A percentile compares a stretch with the other conserved stretches of the same genome.
These are phyloP conservation scores for Ophiostoma piceae DNA, from an alignment of 2,329 filamentous ascomycete species.

Conservation along the genomic window DNA sequence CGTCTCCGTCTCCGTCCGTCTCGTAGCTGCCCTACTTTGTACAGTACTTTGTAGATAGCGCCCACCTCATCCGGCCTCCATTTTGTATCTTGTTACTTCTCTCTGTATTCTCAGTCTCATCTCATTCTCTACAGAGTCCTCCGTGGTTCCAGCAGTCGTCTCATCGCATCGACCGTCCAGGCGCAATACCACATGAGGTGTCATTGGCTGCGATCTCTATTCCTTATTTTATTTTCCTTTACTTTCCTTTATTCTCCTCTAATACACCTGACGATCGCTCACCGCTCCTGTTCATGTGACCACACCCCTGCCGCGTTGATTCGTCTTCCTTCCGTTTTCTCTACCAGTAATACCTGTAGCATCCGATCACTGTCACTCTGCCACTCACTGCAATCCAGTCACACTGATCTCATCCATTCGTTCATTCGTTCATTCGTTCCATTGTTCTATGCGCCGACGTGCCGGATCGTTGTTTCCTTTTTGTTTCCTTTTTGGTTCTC, in stretches of 20 bases:
- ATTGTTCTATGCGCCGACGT: not conserved
- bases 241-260: not conserved
- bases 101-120: conserved; percentile 23
- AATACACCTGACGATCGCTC: not conserved
- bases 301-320: conserved; percentile 5
- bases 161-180: not conserved
- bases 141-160: not conserved
- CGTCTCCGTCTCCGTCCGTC: too few relatives aligned
- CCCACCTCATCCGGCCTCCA: too few relatives aligned
- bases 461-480: conserved; percentile 3
- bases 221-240: not conserved
- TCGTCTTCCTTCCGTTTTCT: not conserved
- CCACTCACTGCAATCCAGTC: too few relatives aligned
- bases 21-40: too few relatives aligned
- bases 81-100: conserved; percentile 5
- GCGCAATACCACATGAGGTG: not conserved
- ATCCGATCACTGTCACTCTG: not conserved
- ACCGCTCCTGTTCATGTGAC: conserved; percentile 15
- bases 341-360: too few relatives aligned
- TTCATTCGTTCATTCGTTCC: not conserved
- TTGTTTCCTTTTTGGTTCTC: too few relatives aligned
- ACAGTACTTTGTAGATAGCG: too few relatives aligned
- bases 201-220: not conserved
- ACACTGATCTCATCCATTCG: too few relatives aligned
- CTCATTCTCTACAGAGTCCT: not conserved